phyloP scores from a whole-genome alignment of 2,329 filamentous ascomycete species.

The Pezicula radicicola region DNA sequence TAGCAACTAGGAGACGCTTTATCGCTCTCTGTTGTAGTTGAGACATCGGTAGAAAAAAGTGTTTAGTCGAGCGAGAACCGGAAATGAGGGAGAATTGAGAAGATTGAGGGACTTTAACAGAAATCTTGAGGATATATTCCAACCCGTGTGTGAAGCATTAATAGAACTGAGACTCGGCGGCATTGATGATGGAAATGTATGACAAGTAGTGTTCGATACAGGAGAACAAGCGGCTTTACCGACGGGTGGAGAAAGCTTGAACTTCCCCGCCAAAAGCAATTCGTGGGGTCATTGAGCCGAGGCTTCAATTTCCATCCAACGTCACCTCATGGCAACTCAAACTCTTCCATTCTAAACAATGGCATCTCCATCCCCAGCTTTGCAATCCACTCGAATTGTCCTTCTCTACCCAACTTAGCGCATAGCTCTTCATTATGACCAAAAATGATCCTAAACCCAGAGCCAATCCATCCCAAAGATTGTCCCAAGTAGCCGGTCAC shows the following conservation, averaged over 20 bases:
- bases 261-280: slow-evolving; percentile 3
- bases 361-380: too few relatives aligned
- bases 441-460: slow-evolving; percentile 1
- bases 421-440: slow-evolving; percentile 8
- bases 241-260: neutral
- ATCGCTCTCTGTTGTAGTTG: slow-evolving; percentile 30
- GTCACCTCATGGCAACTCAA: neutral
- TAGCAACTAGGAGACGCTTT: slow-evolving; percentile 49
- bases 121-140: too few relatives aligned
- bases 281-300: slow-evolving; percentile 6
- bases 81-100: too few relatives aligned
- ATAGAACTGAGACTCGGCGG: neutral
- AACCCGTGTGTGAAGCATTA: neutral
- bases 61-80: too few relatives aligned
- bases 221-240: neutral
- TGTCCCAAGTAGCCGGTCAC: slow-evolving; percentile 27
- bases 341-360: neutral
- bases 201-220: neutral
- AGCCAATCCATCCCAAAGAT: slow-evolving; percentile 29
- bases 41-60: neutral
- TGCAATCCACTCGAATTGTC: too few relatives aligned
- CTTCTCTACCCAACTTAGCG: too few relatives aligned
- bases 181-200: neutral
- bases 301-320: slow-evolving; percentile 1
- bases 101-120: too few relatives aligned